These are phyloP conservation scores for Acanthamoeba castellanii DNA, from an alignment of 208 protist species.

Conservation along the genomic window DNA sequence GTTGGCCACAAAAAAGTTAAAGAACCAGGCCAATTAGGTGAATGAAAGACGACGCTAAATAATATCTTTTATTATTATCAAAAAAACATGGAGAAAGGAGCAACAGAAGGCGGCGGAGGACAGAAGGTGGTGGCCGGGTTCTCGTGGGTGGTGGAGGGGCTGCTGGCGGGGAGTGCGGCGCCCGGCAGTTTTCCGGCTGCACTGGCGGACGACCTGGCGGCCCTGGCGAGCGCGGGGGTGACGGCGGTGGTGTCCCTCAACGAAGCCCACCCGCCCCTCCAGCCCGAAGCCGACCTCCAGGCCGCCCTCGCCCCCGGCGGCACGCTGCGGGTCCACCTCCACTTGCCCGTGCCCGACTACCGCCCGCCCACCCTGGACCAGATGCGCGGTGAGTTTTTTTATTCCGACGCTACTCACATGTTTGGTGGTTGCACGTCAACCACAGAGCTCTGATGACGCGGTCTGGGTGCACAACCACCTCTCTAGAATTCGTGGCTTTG, in stretches of 20 bases:
- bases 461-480: background rate
- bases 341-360: slow-evolving; percentile 2
- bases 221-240: background rate
- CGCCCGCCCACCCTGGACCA: background rate
- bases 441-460: background rate
- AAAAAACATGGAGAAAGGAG: background rate
- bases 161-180: background rate
- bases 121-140: background rate
- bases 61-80: background rate
- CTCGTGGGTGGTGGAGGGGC: background rate
- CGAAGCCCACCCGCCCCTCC: background rate
- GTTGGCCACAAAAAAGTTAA: too few species aligned
- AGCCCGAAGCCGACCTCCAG: background rate
- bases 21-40: too few species aligned
- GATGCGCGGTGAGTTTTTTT: background rate
- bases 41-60: too few species aligned
- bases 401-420: background rate
- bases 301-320: background rate
- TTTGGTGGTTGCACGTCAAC: too few species aligned
- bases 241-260: slow-evolving; percentile 13
- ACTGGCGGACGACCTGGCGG: background rate
- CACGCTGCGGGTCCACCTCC: background rate
- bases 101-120: background rate
- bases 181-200: background rate
- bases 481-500: background rate